phyloP scores from a whole-genome alignment of 768 basidiomycete species.

The Artomyces pyxidatus region DNA sequence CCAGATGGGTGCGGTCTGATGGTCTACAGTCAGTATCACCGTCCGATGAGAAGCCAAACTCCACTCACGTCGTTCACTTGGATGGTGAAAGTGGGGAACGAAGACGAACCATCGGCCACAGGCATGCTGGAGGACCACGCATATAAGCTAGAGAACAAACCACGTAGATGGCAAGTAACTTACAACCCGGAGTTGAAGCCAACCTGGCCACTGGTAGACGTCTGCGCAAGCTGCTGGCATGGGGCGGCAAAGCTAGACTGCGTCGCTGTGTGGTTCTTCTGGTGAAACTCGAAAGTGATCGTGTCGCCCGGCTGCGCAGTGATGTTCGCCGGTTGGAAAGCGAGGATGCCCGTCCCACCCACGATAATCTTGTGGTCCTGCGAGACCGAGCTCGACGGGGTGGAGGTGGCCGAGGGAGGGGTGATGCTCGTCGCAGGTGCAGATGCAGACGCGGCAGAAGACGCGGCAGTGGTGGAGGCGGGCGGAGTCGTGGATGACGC shows the following conservation, averaged over 20 bases:
- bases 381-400: slow-evolving; percentile 16
- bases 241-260: slow-evolving; percentile 30
- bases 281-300: slow-evolving; percentile 33
- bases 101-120: slow-evolving; percentile 33
- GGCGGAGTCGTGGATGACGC: slow-evolving; percentile 13
- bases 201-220: slow-evolving; percentile 35
- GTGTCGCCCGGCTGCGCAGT: slow-evolving; percentile 29
- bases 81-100: slow-evolving; percentile 46
- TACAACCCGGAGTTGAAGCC: slow-evolving; percentile 34
- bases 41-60: background rate
- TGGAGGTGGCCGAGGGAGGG: slow-evolving; percentile 17
- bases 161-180: slow-evolving; percentile 8
- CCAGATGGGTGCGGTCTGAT: slow-evolving; percentile 47
- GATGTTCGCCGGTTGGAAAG: slow-evolving; percentile 27
- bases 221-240: slow-evolving; percentile 31
- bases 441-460: slow-evolving; percentile 15
- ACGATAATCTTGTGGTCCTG: slow-evolving; percentile 25
- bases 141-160: background rate
- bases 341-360: slow-evolving; percentile 20
- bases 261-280: slow-evolving; percentile 32
- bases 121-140: slow-evolving; percentile 29
- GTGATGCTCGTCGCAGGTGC: slow-evolving; percentile 25
- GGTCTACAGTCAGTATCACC: background rate
- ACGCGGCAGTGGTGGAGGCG: slow-evolving; percentile 1
- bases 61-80: slow-evolving; percentile 40